Base-by-base conservation (phyloP, 1,284 basidiomycete genomes). In the Pseudozyma flocculosa region DNA sequence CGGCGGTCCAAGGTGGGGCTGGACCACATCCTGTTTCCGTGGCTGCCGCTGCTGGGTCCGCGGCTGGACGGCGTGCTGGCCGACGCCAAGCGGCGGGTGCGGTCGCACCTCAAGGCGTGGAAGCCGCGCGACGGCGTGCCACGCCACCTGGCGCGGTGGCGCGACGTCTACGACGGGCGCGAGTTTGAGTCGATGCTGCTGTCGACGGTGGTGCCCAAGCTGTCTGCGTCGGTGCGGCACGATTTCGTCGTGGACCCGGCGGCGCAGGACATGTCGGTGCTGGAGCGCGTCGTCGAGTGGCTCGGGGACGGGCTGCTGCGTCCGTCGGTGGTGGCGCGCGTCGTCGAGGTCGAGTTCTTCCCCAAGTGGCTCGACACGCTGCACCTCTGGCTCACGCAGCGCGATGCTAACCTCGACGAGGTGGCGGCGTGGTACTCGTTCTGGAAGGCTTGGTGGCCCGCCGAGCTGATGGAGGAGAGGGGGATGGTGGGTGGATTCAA, bases 291-390 rank as follows among this genome's bases (percentile, higher is more conserved):
- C 13, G 80, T 97, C 40, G 81, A 82, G 0, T 99, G 95, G 95
- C 81, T 29, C 26, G 26, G 11, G n/a, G n/a, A 81, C 17, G 72
- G 79, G 22, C 81, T 91, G 40, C 80, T 98, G 29, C 86, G 90
- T 4, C 79, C 48, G 7, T 51, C 44, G 10, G 61, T 67, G 15
- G 13, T 75, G 38, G 47, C 50, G 19, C 54, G 66, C 8, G 43
- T 71, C 5, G 19, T 85, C 0, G 87, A 93, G 76, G 83, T 84
- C 9, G 91, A 92, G 71, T 94, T 98, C 81, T 95, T 97, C 83
- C 89, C 90, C 2, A 92, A 93, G 75, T 98, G 92, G 92, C 83
- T 98, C 45, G 86, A 90, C 40, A 85, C 89, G n/a, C 80, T 99
- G 34, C 87, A 92, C 72, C 79, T 89, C 38, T 97, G 93, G 95